Percentiles rank a stretch among this genome's conserved stretches.
Conservation (phyloP, 805 yeast species). For the Peterozyma toletana region DNA sequence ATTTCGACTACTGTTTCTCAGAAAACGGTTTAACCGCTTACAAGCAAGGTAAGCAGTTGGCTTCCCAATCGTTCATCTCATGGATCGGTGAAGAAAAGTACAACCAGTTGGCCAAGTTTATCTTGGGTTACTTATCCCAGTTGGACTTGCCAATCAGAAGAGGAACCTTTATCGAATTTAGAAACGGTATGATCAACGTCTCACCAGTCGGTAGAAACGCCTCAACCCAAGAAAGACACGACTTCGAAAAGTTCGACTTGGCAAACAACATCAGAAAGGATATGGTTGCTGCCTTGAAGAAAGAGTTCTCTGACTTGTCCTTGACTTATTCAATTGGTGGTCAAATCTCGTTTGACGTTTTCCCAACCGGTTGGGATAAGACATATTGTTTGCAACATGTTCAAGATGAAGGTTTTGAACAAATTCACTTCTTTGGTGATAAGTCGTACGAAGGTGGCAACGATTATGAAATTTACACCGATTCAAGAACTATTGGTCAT, state of each 20-base stretch:
- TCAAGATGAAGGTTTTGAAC: conserved; percentile 72
- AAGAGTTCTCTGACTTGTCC: conserved; percentile 74
- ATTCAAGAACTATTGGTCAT: conserved; percentile 92
- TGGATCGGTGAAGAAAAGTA: conserved; percentile 97
- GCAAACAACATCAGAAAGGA: conserved; percentile 74
- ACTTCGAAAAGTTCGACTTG: conserved; percentile 80
- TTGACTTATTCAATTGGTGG: conserved; percentile 98
- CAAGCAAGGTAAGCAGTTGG: conserved; percentile 80
- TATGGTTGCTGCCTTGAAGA: conserved; percentile 78
- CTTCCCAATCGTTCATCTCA: conserved; percentile 87
- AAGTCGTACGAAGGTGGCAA: conserved; percentile 96
- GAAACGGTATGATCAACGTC: conserved; percentile 98
- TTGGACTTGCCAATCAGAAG: conserved; percentile 93
- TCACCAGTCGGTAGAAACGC: conserved; percentile 99
- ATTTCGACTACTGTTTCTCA: conserved; percentile 92
- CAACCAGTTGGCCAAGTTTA: conserved; percentile 80
- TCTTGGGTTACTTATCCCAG: conserved; percentile 76
- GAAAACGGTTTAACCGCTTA: conserved; percentile 98
- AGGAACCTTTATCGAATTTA: conserved; percentile 97
- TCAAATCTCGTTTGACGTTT: conserved; percentile 97
- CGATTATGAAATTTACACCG: conserved; percentile 94
- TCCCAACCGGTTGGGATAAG: conserved; percentile 99
- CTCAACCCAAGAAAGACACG: conserved; percentile 87
- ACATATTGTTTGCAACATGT: conserved; percentile 96
- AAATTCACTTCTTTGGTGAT: conserved; percentile 98